Evolutionary conservation across 75 land plant species (phyloP).

Genomic region (Pseudotsuga menziesii): DNA sequence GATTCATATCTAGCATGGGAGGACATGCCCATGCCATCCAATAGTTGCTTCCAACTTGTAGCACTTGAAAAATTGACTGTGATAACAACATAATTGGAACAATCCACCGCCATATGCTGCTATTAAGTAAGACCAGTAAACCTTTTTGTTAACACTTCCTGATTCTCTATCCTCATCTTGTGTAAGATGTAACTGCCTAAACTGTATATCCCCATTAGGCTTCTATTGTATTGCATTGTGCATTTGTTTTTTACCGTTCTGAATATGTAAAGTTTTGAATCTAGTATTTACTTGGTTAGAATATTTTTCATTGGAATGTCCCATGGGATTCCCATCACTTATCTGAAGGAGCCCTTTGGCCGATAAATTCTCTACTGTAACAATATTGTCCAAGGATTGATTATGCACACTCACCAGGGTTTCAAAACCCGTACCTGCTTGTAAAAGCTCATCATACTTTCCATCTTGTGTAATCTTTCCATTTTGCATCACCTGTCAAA

Average conservation of each 20-base stretch:
- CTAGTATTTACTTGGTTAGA: not conserved
- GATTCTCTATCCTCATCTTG: constrained; percentile 87
- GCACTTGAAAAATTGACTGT: constrained; percentile 61
- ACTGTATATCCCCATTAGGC: constrained; percentile 22
- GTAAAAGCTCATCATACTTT: constrained; percentile 65
- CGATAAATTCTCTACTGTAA: constrained; percentile 43
- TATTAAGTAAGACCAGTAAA: constrained; percentile 76
- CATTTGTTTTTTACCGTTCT: constrained; percentile 21
- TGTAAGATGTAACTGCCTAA: constrained; percentile 42
- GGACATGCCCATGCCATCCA: constrained; percentile 99
- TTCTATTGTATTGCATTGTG: constrained; percentile 25
- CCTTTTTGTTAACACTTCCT: constrained; percentile 73
- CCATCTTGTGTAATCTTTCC: constrained; percentile 92
- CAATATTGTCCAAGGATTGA: constrained; percentile 56
- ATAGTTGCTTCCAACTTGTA: constrained; percentile 80
- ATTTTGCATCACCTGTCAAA: constrained; percentile 80
- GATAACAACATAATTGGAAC: constrained; percentile 56
- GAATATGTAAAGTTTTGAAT: constrained; percentile 8
- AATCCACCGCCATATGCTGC: constrained; percentile 56
- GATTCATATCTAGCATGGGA: constrained; percentile 26
- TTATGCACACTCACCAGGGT: constrained; percentile 79
- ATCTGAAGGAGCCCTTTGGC: constrained; percentile 1
- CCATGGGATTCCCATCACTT: constrained; percentile 3
- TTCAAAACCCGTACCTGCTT: constrained; percentile 69
- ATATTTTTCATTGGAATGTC: constrained; percentile 16